Evolutionary conservation across 306 rosid genomes (phyloP), one percentile per base, ranked within the genome.

Genomic region (Gynostemma pentaphyllum): DNA sequence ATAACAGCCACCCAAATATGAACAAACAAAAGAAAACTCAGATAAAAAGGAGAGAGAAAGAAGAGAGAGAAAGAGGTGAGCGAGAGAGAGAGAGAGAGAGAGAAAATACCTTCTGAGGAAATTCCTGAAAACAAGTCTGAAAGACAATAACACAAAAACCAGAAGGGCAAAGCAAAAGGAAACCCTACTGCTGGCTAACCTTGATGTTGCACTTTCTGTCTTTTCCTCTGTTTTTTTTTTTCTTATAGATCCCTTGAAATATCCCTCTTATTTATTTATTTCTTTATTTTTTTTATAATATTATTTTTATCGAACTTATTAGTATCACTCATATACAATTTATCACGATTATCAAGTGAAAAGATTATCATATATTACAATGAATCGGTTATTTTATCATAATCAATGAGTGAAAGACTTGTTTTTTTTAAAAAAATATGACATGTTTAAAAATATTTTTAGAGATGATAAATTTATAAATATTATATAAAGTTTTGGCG

Each of bases 191-290:
- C 87, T 79, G 71, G 55, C 54, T n/a, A 85, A 68, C 81, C 75
- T 88, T 82, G 95, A 91, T 81, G 97, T 83, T 66, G 75, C 78
- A 46, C 96, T 90, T 87, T 87, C 96, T 87, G 96, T 91, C 96
- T 85, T 87, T 85, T 85, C 87, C 78, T 85, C 75, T 77, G 81
- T 78, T 76, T 52, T 77, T 80, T 68, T 72, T 85, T 75, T 48
- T 76, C 75, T 48, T 34, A n/a, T n/a, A n/a, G n/a, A n/a, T n/a
- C n/a, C n/a, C n/a, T 9, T 34, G 39, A 34, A 34, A 34, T 34
- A 34, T 34, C 39, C 39, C 39, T 34, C 39, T 1, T n/a, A n/a
- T n/a, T 9, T 19, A 0, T 45, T 16, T 45, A 45, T 12, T 1
- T n/a, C 34, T 55, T 8, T 13, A 15, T 26, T 1, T 27, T 48